Evolutionary conservation across 495 filamentous ascomycete species (phyloP).

Genomic region (Parathielavia appendiculata): DNA sequence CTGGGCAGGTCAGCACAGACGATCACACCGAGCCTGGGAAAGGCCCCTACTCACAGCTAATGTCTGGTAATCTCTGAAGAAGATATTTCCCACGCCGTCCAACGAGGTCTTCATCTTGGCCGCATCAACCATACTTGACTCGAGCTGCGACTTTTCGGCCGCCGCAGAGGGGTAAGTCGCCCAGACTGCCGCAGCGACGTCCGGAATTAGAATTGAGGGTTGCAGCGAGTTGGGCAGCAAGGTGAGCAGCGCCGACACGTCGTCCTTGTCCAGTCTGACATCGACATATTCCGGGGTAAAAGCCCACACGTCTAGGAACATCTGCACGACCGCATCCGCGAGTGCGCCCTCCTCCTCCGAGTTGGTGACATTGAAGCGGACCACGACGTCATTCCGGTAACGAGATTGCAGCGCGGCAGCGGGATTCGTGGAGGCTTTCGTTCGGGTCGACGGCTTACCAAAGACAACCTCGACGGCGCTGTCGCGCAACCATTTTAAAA

Average conservation of each 20-base stretch:
- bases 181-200: conserved; percentile 71
- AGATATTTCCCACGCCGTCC: conserved; percentile 56
- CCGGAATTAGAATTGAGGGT: conserved; percentile 72
- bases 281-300: conserved; percentile 82
- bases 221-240: conserved; percentile 73
- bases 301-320: conserved; percentile 88
- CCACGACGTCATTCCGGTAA: conserved; percentile 77
- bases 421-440: conserved; percentile 29
- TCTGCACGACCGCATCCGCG: conserved; percentile 63
- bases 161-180: conserved; percentile 63
- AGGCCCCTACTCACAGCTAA: conserved; percentile 57
- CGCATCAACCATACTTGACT: conserved; percentile 24
- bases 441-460: conserved; percentile 37
- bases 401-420: conserved; percentile 53
- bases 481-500: conserved; percentile 57
- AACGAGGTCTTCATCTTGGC: conserved; percentile 34
- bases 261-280: conserved; percentile 70
- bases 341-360: conserved; percentile 66
- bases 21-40: background rate
- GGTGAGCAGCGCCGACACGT: conserved; percentile 76
- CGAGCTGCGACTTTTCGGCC: conserved; percentile 6
- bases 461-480: conserved; percentile 61
- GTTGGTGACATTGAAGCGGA: conserved; percentile 77
- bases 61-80: conserved; percentile 85
- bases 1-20: conserved; percentile 16